Evolutionary conservation across 257 asterid species (phyloP).

Genomic region (Solanum piurae): DNA sequence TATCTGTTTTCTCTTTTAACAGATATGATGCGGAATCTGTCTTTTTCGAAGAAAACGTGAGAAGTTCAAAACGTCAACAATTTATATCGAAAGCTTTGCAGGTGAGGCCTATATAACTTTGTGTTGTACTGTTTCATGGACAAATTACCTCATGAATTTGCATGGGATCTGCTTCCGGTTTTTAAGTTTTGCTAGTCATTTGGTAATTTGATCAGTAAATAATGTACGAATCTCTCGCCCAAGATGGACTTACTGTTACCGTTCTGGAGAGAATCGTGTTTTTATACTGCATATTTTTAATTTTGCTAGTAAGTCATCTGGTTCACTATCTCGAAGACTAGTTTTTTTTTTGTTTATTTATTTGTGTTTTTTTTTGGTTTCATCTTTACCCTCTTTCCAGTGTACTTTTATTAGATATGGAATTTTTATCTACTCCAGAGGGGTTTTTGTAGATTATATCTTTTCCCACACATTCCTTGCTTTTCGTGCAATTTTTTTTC

Average conservation of each 20-base stretch:
- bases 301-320: not conserved
- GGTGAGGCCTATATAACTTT: slow-evolving; percentile 4
- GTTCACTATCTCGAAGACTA: not conserved
- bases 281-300: not conserved
- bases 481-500: not conserved
- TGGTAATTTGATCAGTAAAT: not conserved
- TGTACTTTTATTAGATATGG: not conserved
- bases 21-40: slow-evolving; percentile 47
- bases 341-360: not conserved
- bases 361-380: not conserved
- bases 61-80: slow-evolving; percentile 34
- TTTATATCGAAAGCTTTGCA: slow-evolving; percentile 33
- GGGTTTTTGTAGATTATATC: not conserved
- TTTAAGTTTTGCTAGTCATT: not conserved
- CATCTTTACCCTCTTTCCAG: not conserved
- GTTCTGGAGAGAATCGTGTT: not conserved
- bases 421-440: not conserved
- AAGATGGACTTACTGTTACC: not conserved
- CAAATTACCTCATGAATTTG: not conserved
- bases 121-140: not conserved
- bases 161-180: not conserved
- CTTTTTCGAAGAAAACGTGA: slow-evolving; percentile 40
- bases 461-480: not conserved
- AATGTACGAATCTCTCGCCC: not conserved
- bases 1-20: slow-evolving; percentile 1